phyloP scores from a whole-genome alignment of 2,329 filamentous ascomycete species.

The Penicillium oxalicum region DNA sequence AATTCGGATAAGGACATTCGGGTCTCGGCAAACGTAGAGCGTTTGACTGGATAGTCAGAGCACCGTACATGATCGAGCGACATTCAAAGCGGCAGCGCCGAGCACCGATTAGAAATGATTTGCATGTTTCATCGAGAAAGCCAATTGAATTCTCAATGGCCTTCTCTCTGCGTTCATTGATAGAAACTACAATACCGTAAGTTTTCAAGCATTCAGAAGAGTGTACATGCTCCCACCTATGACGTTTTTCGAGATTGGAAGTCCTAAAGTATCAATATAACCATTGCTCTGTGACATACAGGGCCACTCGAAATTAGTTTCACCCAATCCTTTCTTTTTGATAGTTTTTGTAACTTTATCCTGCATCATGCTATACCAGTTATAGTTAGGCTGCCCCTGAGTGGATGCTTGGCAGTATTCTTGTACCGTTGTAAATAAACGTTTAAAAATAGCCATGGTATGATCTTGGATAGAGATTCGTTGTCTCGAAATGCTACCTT shows the following conservation, averaged over 20 bases:
- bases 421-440: too few relatives aligned
- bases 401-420: too few relatives aligned
- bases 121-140: conserved; percentile 8
- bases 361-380: too few relatives aligned
- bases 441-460: too few relatives aligned
- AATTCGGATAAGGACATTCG: conserved; percentile 10
- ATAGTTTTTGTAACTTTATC: too few relatives aligned
- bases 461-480: too few relatives aligned
- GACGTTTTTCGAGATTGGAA: conserved; percentile 16
- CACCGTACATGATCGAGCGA: conserved; percentile 22
- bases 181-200: conserved; percentile 12
- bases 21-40: conserved; percentile 12
- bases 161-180: conserved; percentile 10
- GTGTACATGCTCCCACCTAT: conserved; percentile 10
- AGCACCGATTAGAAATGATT: conserved; percentile 5
- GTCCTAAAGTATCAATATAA: conserved; percentile 11
- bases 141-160: conserved; percentile 8
- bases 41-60: conserved; percentile 11
- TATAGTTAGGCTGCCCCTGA: too few relatives aligned
- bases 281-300: background rate
- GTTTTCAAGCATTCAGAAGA: background rate
- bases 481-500: too few relatives aligned
- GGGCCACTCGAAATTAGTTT: background rate
- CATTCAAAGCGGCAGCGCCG: conserved; percentile 21
- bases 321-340: too few relatives aligned